phyloP scores from a whole-genome alignment of 306 rosid genomes.

The Dalbergia oliveri region DNA sequence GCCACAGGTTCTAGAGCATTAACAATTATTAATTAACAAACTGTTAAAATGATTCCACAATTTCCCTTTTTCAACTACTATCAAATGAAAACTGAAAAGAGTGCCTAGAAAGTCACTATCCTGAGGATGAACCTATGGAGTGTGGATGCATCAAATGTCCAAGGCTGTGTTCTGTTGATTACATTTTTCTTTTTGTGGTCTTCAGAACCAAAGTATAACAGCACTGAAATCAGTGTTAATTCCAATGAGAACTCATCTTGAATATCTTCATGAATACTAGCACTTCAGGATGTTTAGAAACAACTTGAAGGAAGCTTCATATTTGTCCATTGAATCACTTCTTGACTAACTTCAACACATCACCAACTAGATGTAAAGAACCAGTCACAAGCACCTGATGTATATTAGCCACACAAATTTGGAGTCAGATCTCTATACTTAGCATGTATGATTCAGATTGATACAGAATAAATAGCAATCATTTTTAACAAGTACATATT shows the following conservation, averaged over 20 bases:
- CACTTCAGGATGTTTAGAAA: constrained; percentile 21
- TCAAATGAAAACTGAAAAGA: not conserved
- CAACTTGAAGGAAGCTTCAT: constrained; percentile 36
- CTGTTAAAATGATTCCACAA: constrained; percentile 5
- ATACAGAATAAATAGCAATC: constrained; percentile 18
- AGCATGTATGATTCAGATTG: constrained; percentile 2
- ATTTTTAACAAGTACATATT: constrained; percentile 5
- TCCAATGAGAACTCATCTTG: constrained; percentile 31
- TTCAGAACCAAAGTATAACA: constrained; percentile 23
- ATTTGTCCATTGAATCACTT: constrained; percentile 53
- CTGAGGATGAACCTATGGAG: constrained; percentile 35
- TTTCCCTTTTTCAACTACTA: not conserved
- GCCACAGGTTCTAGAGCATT: too few relatives aligned
- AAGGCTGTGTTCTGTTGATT: constrained; percentile 17
- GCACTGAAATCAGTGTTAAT: constrained; percentile 21
- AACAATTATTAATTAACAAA: too few relatives aligned
- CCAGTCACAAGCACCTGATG: constrained; percentile 95
- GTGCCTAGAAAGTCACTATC: constrained; percentile 24
- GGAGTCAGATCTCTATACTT: constrained; percentile 33
- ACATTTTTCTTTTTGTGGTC: not conserved
- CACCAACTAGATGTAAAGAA: constrained; percentile 96
- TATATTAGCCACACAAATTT: constrained; percentile 37
- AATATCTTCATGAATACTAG: constrained; percentile 11
- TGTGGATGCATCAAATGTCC: constrained; percentile 11
- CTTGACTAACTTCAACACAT: constrained; percentile 79